Base-by-base conservation (phyloP, 768 basidiomycete genomes). In the Pulveroboletus sp. region DNA sequence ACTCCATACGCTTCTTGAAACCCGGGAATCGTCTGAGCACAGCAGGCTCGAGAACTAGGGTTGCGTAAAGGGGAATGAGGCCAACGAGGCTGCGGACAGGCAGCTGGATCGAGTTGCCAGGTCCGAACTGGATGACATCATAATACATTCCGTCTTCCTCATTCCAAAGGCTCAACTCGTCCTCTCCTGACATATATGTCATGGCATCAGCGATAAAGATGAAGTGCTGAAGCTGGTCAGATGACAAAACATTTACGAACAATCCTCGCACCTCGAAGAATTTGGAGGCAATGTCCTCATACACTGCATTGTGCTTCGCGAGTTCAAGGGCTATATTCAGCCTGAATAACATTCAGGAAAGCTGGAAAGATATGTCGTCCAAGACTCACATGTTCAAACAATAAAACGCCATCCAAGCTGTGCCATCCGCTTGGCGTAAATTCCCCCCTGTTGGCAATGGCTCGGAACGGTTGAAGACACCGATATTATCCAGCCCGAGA, bases 381-480 rank as follows among this genome's bases (percentile, higher is more conserved):
- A 42, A 31, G 24, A 59, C 81, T 58, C 51, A 90, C 97, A 98
- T 98, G 63, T 97, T 97, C 49, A 98, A 70, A 57, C 87, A 93
- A 69, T 95, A 99, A 74, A 98, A 99, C 27, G 94, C 97, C 97
- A 99, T 99, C 97, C 97, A 99, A 0, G 95, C 92, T 6, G 97
- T 99, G 9, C 95, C 95, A 65, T 99, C 97, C 8, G 97, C 94
- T 71, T 99, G 97, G 45, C 95, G 93, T 50, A 99, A 75, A 16
- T 72, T 81, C 9, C 97, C 97, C 29, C 95, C 95, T 6, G 94
- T 97, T 7, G 97, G 97, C 21, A 99, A 71, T 23, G 93, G 90
- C 67, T 99, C 97, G 2, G 93, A 97, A 40, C 97, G 87, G 71
- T 99, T 99, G 76, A 99, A 99, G 6, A 91, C 83, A 12, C 94